Base-by-base conservation (phyloP, 345 rosid genomes). In the Murraya paniculata region DNA sequence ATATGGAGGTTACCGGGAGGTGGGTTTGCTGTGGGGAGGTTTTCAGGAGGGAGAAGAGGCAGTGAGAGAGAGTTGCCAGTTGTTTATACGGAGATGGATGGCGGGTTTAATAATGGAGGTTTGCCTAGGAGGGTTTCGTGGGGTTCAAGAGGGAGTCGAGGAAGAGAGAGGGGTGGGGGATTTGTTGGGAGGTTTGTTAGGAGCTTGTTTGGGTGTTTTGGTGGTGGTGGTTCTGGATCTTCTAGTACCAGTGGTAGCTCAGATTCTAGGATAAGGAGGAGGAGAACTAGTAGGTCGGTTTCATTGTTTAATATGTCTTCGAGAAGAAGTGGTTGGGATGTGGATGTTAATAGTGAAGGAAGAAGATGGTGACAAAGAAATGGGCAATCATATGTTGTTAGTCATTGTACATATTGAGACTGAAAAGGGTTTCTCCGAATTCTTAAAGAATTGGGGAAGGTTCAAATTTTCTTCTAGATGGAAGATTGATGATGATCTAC, bases 1-100 rank as follows among this genome's bases (percentile, higher is more conserved):
- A 92, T 96, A 58, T 96, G 99, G 98, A 89, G 99, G 76, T 70
- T 96, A 4, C 99, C 98, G 0, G 97, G 97, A 0, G 99, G 99
- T 3, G 98, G 98, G 62, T 94, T 89, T 27, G 99, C 99, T 0
- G 99, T 96, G 27, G 98, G 99, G 79, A 87, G 97, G 82, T 92
- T 96, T 69, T 84, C 85, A 0, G 97, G 95, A 2, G 94, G 88
- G 41, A 88, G 90, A 81, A 90, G 93, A 82, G 96, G 90, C 13
- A 88, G 87, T 5, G 86, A 90, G 58, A 89, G 98, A 24, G 92
- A 90, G 81, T 75, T 90, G 75, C 98, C 99, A 0, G 90, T 90
- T 62, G 99, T 95, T 45, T 95, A 87, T 74, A 95, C 99, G 4
- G 99, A 95, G 87, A 86, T 93, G 84, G 99, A 95, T 10, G 99